A percentile compares a stretch with the other conserved stretches of the same genome.
Evolutionary conservation across 768 basidiomycete species (phyloP).

Genomic region (Macrolepiota dolichaula): DNA sequence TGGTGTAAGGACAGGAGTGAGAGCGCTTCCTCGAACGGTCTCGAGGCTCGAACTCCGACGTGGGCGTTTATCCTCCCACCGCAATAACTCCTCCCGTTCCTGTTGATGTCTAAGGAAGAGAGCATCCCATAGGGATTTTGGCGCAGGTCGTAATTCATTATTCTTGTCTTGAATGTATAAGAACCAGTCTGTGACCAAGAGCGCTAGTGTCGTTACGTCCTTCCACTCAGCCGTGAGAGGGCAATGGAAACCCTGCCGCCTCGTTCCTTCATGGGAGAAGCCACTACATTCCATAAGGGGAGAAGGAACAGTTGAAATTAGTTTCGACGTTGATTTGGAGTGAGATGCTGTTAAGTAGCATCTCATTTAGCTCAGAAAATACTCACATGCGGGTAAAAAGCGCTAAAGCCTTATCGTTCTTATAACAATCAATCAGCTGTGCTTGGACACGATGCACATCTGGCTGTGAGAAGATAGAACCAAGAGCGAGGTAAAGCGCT

Average conservation of each 20-base stretch:
- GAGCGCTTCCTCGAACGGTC: conserved; percentile 7
- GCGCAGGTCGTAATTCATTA: conserved; percentile 24
- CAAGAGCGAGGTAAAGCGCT: conserved; percentile 41
- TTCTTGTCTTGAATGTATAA: conserved; percentile 23
- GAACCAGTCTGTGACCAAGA: conserved; percentile 62
- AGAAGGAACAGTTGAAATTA: conserved; percentile 1
- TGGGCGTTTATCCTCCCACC: conserved; percentile 39
- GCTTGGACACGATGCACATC: conserved; percentile 52
- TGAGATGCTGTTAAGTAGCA: conserved; percentile 3
- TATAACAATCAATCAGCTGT: conserved; percentile 41
- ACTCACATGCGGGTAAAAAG: conserved; percentile 43
- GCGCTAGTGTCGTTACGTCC: conserved; percentile 56
- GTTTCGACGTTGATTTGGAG: background rate
- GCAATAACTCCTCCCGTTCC: conserved; percentile 54
- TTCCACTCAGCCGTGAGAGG: conserved; percentile 45
- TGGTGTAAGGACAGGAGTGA: background rate
- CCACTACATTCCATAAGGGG: conserved; percentile 32
- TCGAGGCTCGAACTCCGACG: conserved; percentile 21
- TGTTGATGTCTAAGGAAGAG: conserved; percentile 52
- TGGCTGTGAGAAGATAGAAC: conserved; percentile 42
- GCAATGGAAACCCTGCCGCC: conserved; percentile 50
- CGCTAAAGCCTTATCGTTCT: conserved; percentile 38
- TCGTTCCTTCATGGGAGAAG: conserved; percentile 63
- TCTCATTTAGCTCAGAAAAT: background rate
- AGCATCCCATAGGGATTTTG: conserved; percentile 57